Evolutionary conservation across 2,329 filamentous ascomycete genomes (phyloP), one percentile per base, ranked within the genome.

Genomic region (Pseudogymnoascus sp.): DNA sequence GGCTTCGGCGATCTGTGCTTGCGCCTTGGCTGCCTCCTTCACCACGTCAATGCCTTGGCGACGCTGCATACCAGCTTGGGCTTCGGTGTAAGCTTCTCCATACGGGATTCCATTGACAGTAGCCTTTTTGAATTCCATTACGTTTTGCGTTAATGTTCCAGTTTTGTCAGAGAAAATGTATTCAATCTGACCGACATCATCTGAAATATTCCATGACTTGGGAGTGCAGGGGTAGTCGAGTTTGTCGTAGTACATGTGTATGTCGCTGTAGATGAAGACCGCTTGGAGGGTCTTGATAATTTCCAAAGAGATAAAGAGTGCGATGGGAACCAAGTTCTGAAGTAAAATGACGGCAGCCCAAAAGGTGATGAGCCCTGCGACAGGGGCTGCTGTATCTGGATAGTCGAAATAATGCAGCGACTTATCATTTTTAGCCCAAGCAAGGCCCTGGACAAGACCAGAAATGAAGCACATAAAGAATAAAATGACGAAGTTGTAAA

Each of bases 81-180:
- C 94, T 74, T 99, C 94, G 0, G 95, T 99, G 71, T 97, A 99
- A 0, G 94, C 94, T 76, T 99, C 94, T 64, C 95, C 94, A 68
- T 99, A 99, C 0, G 92, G 86, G 63, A 94, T 84, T n/a, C 93
- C 93, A 70, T 97, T 97, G 75, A 99, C 87, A 0, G 92, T 96
- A 61, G 89, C 92, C 75, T 99, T 99, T 75, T 97, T 99, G 83
- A 97, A 99, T 74, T 99, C 95, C 94, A 96, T 96, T 60, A 95
- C 89, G 72, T 96, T 96, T 70, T 95, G 90, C 0, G 90, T 96
- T 66, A 96, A 77, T 2, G 90, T 96, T 63, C 90, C 90, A 0
- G 90, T 96, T 76, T 96, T 96, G 79, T 96, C 90, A 0, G 90
- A 97, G 75, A 99, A 99, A 67, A 99, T 96, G 78, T 97, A 99